Base-by-base conservation (phyloP, 2,329 filamentous ascomycete genomes). In the Colletotrichum sp. region DNA sequence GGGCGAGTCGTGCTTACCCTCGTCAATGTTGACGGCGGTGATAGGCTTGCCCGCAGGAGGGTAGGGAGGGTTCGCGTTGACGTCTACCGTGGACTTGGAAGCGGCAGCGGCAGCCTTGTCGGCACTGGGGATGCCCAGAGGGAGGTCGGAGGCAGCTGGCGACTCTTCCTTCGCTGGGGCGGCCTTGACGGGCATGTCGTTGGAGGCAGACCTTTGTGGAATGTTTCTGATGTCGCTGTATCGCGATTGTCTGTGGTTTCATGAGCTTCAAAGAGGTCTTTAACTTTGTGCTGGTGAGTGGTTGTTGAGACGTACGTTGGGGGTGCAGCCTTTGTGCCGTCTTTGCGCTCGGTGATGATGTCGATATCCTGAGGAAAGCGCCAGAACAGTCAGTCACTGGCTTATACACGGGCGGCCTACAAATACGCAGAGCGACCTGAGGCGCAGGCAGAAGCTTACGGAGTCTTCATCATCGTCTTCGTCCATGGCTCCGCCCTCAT, bases 31-130 rank as follows among this genome's bases (percentile, higher is more conserved):
- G 65, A 95, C 87, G 76, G 93, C 94, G 9, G 93, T 94, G 69
- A 96, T 91, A 79, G 97, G 94, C 80, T 97, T 96, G 79, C 97
- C 97, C 26, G 93, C 93, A 5, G 90, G 88, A 21, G 94, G 92
- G 83, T 97, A 96, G 3, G 94, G 87, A 1, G 97, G 96, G 77
- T 96, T 94, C 6, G 90, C 94, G 83, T 97, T 92, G 70, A 98
- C 91, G 81, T 98, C 95, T 77, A 98, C 91, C 65, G 92, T 96
- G 15, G 96, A 98, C 73, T 94, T 96, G 55, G 94, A 87, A 84
- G 95, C 87, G 83, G 97, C 87, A 79, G 93, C 86, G 1, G 91
- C 91, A 66, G 92, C 90, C 76, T 88, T 81, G 77, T 90, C 85
- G 84, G 86, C 89, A 84, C 86, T 91, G 34, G 84, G 83, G 8